Conservation (phyloP, 1,284 basidiomycete genomes). For the Leccinum laetum region DNA sequence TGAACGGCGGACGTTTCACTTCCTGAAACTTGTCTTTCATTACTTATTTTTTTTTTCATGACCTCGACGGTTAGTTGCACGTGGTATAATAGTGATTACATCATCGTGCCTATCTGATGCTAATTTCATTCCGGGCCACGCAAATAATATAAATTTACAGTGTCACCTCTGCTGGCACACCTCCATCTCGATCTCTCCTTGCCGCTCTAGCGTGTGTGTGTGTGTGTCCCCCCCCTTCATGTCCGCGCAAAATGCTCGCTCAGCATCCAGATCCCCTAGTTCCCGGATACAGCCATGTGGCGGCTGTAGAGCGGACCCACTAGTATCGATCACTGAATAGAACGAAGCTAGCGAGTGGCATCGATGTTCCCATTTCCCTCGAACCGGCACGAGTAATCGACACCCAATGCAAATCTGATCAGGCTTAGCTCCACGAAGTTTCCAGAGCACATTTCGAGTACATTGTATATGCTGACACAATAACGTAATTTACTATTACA, state of each 20-base stretch:
- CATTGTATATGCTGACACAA: constrained; percentile 2
- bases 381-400: background rate
- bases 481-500: constrained; percentile 27
- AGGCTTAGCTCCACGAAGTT: background rate
- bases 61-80: constrained; percentile 16
- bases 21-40: background rate
- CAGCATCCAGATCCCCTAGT: constrained; percentile 2
- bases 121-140: constrained; percentile 17
- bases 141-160: background rate
- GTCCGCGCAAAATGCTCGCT: constrained; percentile 15
- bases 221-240: constrained; percentile 11
- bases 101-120: constrained; percentile 27
- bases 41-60: constrained; percentile 12
- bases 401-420: constrained; percentile 6
- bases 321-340: constrained; percentile 9
- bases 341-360: constrained; percentile 2
- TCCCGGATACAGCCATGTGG: background rate
- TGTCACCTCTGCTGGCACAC: constrained; percentile 15
- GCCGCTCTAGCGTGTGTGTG: background rate
- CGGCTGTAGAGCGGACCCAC: constrained; percentile 20
- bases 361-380: constrained; percentile 1
- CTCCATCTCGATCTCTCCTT: background rate
- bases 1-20: background rate
- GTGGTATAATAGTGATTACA: constrained; percentile 29
- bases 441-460: background rate